These are phyloP conservation scores for Hysterangium stoloniferum DNA, from an alignment of 768 basidiomycete species.

Conservation along the genomic window DNA sequence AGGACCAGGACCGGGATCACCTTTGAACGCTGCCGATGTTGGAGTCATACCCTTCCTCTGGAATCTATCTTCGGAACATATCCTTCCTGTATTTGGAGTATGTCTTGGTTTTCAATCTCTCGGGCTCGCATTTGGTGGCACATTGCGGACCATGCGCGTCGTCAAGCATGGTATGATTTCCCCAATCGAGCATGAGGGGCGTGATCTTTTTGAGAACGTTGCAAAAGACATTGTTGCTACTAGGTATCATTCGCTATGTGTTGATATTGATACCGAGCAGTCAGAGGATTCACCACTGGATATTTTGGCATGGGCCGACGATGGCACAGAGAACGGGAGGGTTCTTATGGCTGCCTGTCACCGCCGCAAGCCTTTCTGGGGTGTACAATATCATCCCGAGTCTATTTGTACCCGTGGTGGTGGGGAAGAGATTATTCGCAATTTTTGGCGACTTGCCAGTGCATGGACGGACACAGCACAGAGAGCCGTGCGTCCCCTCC, in stretches of 20 bases:
- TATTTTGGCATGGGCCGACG: slow-evolving; percentile 65
- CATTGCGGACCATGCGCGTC: slow-evolving; percentile 45
- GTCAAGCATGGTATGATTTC: slow-evolving; percentile 83
- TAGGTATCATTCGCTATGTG: slow-evolving; percentile 75
- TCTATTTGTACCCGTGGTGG: slow-evolving; percentile 67
- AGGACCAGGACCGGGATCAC: slow-evolving; percentile 79
- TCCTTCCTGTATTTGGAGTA: slow-evolving; percentile 75
- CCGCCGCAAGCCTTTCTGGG: slow-evolving; percentile 64
- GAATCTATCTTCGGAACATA: slow-evolving; percentile 42
- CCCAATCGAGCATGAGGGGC: slow-evolving; percentile 46
- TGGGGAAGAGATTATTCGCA: slow-evolving; percentile 57
- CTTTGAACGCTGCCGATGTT: slow-evolving; percentile 50
- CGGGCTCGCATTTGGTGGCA: slow-evolving; percentile 54
- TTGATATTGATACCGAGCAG: slow-evolving; percentile 30
- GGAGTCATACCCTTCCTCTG: slow-evolving; percentile 67
- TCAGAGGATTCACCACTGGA: slow-evolving; percentile 42
- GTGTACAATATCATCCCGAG: slow-evolving; percentile 87
- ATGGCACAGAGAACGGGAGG: slow-evolving; percentile 54
- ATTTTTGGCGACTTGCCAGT: slow-evolving; percentile 67
- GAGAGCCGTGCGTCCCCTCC: slow-evolving; percentile 26
- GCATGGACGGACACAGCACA: slow-evolving; percentile 39
- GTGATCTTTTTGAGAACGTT: slow-evolving; percentile 54
- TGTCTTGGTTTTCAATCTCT: slow-evolving; percentile 80
- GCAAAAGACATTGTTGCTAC: slow-evolving; percentile 48
- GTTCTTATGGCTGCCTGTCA: slow-evolving; percentile 75